Base-by-base conservation (phyloP, 2,329 filamentous ascomycete genomes). In the Peltaster fructicola region DNA sequence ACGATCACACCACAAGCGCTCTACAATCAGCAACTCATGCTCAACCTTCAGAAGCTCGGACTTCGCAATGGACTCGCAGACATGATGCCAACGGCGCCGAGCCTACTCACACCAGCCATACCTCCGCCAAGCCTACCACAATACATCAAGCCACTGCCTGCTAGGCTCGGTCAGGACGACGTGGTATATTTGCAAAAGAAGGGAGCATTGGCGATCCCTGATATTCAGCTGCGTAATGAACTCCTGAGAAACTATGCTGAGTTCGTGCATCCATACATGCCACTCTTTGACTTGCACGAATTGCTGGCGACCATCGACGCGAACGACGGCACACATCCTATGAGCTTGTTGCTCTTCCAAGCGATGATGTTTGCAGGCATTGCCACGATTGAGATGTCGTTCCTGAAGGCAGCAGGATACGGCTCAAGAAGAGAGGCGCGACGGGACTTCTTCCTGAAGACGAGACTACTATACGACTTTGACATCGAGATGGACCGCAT, bases 241-340 rank as follows among this genome's bases (percentile, higher is more conserved):
- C 62, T 93, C 20, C 57, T 95, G 9, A 72, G 73, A 39, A 72
- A 72, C 18, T 93, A 88, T 41, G 64, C 85, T 32, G 78, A 92
- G 54, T 92, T 76, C 47, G 81, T 93, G 6, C 77, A 93, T 48
- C 81, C 84, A 1, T 93, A 80, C 48, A 92, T 93, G 80, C 85
- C 85, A 13, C 59, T 92, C 15, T 56, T 93, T 34, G 81, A 73
- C 31, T 40, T 73, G 23, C 61, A 69, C 33, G 66, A 72, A 15
- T 66, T 73, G 29, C 43, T 73, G 7, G 48, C 56, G 24, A 61
- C 65, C 21, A 62, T 82, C 35, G 68, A 72, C 39, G 59, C 62
- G 29, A 59, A 63, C 7, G 75, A 88, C 46, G 78, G 77, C 8
- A 60, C 65, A 22, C 62, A 68, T 37, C 73, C 74, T 7, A 63